Conservation (phyloP, 176 grass and related monocot genomes). For the Miscanthus lutarioriparius region DNA sequence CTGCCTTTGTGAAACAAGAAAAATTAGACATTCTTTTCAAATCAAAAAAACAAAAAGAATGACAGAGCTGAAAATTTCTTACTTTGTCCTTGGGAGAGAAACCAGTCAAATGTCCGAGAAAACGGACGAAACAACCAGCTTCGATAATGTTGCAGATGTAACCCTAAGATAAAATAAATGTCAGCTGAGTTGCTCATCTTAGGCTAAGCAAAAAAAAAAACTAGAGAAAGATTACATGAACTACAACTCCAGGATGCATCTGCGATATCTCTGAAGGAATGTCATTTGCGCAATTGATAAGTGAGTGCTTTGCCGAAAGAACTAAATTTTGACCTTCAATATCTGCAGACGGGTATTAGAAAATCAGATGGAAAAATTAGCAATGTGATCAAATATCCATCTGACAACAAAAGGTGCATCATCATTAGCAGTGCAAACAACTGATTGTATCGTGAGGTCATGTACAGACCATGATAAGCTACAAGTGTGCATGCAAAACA, state of each 20-base stretch:
- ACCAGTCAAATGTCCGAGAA: constrained; percentile 91
- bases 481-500: not conserved
- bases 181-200: constrained; percentile 17
- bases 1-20: constrained; percentile 60
- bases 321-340: constrained; percentile 76
- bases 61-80: constrained; percentile 27
- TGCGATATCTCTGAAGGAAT: constrained; percentile 74
- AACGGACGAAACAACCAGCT: constrained; percentile 93
- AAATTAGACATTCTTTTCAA: constrained; percentile 40
- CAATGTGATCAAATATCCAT: not conserved
- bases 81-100: constrained; percentile 96
- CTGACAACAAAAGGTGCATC: not conserved
- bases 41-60: constrained; percentile 1
- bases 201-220: not conserved
- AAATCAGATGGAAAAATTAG: constrained; percentile 18
- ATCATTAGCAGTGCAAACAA: constrained; percentile 21
- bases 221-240: constrained; percentile 61
- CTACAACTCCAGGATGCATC: constrained; percentile 55
- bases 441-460: not conserved
- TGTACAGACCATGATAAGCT: constrained; percentile 13
- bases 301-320: constrained; percentile 90
- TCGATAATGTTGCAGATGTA: constrained; percentile 96
- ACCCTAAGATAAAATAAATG: constrained; percentile 58
- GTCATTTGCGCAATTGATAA: constrained; percentile 59
- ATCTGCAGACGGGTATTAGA: constrained; percentile 51